Conservation (phyloP, 495 filamentous ascomycete genomes). For the Diplogelasinospora grovesii region DNA sequence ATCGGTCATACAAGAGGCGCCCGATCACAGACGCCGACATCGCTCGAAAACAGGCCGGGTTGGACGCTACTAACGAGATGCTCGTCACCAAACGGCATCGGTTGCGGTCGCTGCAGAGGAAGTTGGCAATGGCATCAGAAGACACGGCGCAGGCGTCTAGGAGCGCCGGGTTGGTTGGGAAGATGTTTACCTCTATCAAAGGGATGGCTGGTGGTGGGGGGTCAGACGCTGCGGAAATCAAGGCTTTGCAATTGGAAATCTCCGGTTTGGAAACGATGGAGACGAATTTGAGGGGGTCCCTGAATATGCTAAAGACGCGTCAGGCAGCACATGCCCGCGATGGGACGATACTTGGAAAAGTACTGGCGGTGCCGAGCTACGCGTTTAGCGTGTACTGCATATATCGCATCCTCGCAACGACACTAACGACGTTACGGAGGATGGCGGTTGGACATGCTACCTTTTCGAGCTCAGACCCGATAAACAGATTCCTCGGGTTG, state of each 20-base stretch:
- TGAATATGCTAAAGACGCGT: constrained; percentile 51
- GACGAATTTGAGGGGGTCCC: constrained; percentile 52
- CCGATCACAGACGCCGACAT: constrained; percentile 64
- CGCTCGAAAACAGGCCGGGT: constrained; percentile 61
- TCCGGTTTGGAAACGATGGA: constrained; percentile 73
- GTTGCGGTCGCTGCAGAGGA: constrained; percentile 58
- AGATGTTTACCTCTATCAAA: constrained; percentile 51
- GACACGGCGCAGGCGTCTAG: constrained; percentile 22
- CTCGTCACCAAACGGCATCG: constrained; percentile 60
- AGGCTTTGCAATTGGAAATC: constrained; percentile 64
- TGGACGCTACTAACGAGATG: constrained; percentile 71
- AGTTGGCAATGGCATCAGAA: constrained; percentile 41
- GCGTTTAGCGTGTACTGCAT: constrained; percentile 68
- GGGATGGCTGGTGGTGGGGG: constrained; percentile 49
- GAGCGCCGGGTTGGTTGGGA: constrained; percentile 58
- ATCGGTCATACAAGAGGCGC: constrained; percentile 32
- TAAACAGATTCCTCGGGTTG: constrained; percentile 69
- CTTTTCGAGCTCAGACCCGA: constrained; percentile 66
- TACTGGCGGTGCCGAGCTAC: constrained; percentile 53
- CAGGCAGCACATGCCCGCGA: constrained; percentile 54
- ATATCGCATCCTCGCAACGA: constrained; percentile 65
- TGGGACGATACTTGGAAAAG: constrained; percentile 53
- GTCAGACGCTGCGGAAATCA: constrained; percentile 55
- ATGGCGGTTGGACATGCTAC: constrained; percentile 43
- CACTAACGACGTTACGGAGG: constrained; percentile 53